These are phyloP conservation scores for Phallus indusiatus DNA, from an alignment of 768 basidiomycete genomes.

Conservation along the genomic window DNA sequence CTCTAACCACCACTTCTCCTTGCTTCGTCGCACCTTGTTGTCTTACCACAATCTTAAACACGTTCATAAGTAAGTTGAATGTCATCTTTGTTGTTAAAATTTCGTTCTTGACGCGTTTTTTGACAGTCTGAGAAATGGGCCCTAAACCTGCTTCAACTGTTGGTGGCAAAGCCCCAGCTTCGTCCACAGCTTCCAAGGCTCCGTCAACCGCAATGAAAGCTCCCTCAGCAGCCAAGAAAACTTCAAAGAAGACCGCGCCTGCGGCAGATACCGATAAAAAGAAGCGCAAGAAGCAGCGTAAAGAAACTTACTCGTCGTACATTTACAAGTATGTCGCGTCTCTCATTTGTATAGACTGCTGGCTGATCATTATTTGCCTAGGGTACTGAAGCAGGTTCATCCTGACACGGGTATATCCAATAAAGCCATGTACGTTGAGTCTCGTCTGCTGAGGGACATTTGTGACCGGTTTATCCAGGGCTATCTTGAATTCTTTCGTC, in stretches of 20 bases:
- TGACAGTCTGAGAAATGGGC: not conserved
- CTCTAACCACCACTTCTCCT: not conserved
- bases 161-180: slow-evolving; percentile 45
- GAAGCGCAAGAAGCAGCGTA: slow-evolving; percentile 70
- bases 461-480: slow-evolving; percentile 14
- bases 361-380: slow-evolving; percentile 16
- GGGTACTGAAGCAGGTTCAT: slow-evolving; percentile 82
- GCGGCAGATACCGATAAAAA: slow-evolving; percentile 62
- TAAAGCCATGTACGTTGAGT: slow-evolving; percentile 50
- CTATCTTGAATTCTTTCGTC: slow-evolving; percentile 76
- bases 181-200: slow-evolving; percentile 28
- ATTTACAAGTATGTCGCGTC: slow-evolving; percentile 56
- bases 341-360: not conserved
- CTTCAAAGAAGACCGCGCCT: slow-evolving; percentile 26
- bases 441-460: not conserved
- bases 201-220: slow-evolving; percentile 50
- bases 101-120: not conserved
- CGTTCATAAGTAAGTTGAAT: not conserved
- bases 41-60: not conserved
- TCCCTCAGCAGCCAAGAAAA: slow-evolving; percentile 45
- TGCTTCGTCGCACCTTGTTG: not conserved
- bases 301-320: slow-evolving; percentile 80
- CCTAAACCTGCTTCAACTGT: slow-evolving; percentile 38
- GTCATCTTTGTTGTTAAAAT: not conserved
- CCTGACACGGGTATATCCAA: slow-evolving; percentile 91